A percentile compares a stretch with the other conserved stretches of the same genome.
Evolutionary conservation across 2,329 filamentous ascomycete genomes (phyloP).

Genomic region (Aspergillus brunneoviolaceus): DNA sequence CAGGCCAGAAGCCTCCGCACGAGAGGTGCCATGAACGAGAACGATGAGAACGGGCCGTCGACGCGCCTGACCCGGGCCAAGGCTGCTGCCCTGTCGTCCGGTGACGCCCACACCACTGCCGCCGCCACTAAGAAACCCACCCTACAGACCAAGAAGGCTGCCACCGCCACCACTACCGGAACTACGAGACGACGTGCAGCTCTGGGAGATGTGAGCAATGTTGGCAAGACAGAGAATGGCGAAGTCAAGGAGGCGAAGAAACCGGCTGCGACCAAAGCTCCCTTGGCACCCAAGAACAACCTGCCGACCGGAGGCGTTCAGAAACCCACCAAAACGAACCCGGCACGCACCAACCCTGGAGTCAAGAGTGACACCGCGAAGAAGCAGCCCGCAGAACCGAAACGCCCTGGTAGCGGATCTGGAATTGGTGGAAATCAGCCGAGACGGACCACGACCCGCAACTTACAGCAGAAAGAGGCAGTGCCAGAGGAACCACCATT

Average conservation of each 20-base stretch:
- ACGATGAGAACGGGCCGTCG: slow-evolving; percentile 81
- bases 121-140: slow-evolving; percentile 60
- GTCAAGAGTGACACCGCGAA: slow-evolving; percentile 65
- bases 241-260: slow-evolving; percentile 69
- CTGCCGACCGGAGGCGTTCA: slow-evolving; percentile 77
- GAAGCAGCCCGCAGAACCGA: slow-evolving; percentile 62
- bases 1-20: slow-evolving; percentile 70
- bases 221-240: slow-evolving; percentile 68
- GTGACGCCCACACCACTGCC: slow-evolving; percentile 53
- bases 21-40: slow-evolving; percentile 82
- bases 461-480: slow-evolving; percentile 61
- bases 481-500: slow-evolving; percentile 62
- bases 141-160: slow-evolving; percentile 69
- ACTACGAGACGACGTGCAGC: slow-evolving; percentile 74
- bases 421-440: slow-evolving; percentile 66
- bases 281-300: slow-evolving; percentile 74
- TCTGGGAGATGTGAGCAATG: slow-evolving; percentile 93
- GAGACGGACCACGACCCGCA: slow-evolving; percentile 59
- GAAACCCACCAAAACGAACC: slow-evolving; percentile 63
- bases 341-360: slow-evolving; percentile 62
- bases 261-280: slow-evolving; percentile 59
- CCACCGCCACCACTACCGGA: slow-evolving; percentile 46
- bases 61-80: slow-evolving; percentile 92
- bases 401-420: slow-evolving; percentile 71
- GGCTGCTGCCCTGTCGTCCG: slow-evolving; percentile 64